Evolutionary conservation across 305 asterid genomes (phyloP), one percentile per base, ranked within the genome.

Genomic region (Solanum aculeatissimum): DNA sequence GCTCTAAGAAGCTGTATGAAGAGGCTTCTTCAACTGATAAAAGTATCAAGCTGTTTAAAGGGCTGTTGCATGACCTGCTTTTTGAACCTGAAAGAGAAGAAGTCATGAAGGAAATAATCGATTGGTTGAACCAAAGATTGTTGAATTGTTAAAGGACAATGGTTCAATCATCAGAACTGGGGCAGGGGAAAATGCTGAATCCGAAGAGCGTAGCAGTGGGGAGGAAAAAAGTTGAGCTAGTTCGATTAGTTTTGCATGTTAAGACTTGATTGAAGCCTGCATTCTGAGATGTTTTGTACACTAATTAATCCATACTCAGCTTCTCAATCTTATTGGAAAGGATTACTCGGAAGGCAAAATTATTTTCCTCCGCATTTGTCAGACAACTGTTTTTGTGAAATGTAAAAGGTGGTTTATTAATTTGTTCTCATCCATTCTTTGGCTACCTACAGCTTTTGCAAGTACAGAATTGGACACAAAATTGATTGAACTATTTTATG

Each of bases 41-140:
- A 74, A 85, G 88, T 42, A 95, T 96, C 85, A 88, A 90, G 88
- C 91, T 96, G 32, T 91, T 85, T 80, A 85, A 90, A 21, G 99
- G 98, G 32, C 81, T 93, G 81, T 81, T 96, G 80, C 99, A 96
- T 65, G 98, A 96, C 84, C 92, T 96, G n/a, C 96, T 96, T 7
- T 96, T 95, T 13, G 98, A 95, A 85, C 98, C 96, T 1, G 99
- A 96, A 85, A 92, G 90, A 88, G 96, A 94, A 87, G 92, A 93
- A 77, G 84, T 96, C 19, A 43, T 77, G 40, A 78, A 88, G 71
- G 88, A 82, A 57, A 93, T 96, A 60, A 82, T 95, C 47, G 16
- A 90, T 27, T 96, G 99, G 99, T 83, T 96, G 86, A 90, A 75
- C 62, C 85, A 83, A 55, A 94, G 98, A 87, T 32, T 87, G 70